A percentile compares a stretch with the other conserved stretches of the same genome.
Evolutionary conservation across 495 filamentous ascomycete genomes (phyloP).

Genomic region (Cercophora scortea): DNA sequence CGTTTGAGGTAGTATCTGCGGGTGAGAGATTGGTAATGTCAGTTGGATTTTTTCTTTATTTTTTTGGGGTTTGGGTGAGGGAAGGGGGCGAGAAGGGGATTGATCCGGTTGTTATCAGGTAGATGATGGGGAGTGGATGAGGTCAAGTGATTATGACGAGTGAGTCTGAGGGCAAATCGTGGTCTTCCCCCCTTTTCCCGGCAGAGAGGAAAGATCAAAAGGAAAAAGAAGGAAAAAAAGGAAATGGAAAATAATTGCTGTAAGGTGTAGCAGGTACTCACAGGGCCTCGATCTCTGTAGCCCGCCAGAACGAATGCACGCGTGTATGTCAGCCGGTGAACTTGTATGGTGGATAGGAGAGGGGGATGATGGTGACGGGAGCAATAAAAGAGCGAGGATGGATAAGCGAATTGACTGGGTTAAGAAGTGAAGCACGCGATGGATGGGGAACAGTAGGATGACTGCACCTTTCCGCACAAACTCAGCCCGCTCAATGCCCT

Average conservation of each 20-base stretch:
- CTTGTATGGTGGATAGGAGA: background rate
- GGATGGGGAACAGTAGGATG: background rate
- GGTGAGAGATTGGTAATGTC: background rate
- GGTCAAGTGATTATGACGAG: background rate
- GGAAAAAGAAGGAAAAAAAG: background rate
- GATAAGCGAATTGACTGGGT: no score
- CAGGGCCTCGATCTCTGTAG: slow-evolving; percentile 79
- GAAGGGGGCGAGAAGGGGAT: background rate
- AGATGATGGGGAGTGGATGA: background rate
- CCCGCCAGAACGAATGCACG: background rate
- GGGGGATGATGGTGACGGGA: background rate
- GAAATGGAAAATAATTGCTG: background rate
- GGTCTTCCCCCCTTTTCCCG: no score
- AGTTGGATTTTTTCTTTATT: background rate
- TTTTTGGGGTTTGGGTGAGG: background rate
- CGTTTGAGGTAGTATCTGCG: slow-evolving; percentile 88
- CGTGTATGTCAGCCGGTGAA: background rate
- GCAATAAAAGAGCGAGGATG: background rate
- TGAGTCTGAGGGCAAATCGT: background rate
- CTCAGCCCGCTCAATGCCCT: slow-evolving; percentile 69
- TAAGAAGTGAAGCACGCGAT: background rate
- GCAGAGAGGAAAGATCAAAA: no score
- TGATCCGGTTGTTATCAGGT: background rate
- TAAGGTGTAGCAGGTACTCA: slow-evolving; percentile 38
- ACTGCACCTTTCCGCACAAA: slow-evolving; percentile 95